Evolutionary conservation across 768 basidiomycete species (phyloP), one percentile per base, ranked within the genome.

Genomic region (Hericium alpestre): DNA sequence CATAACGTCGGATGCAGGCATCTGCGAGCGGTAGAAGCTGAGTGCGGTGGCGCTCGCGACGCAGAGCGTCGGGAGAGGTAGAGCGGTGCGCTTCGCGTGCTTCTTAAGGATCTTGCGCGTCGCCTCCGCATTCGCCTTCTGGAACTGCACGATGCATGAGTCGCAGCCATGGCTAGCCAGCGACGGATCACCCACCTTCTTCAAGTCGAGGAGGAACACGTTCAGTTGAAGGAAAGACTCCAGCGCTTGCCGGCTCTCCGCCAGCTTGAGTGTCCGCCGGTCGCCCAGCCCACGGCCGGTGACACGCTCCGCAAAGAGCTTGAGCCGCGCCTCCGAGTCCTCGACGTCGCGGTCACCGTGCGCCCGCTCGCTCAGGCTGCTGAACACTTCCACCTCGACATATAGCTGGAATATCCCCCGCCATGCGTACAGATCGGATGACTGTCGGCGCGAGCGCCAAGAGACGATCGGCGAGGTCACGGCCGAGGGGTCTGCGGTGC

Each of bases 31-130:
- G 16, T 22, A 51, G 16, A 16, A 27, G 10, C 23, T 27, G 15
- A 18, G 46, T 10, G 47, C 38, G 9, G 20, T 10, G 13, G 37
- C 37, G 3, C 63, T 61, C 0, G 64, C 27, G 22, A 66, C 50
- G n/a, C 60, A 59, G 1, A 56, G 55, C 18, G 62, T 62, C 63
- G 84, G 77, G 61, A 87, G 75, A 1, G 89, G 86, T 9, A 97
- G 73, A 0, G 88, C 83, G 0, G 93, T 95, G 3, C 90, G 83
- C 67, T 95, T 95, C 27, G 89, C 79, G 66, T 94, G 93, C 66
- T 96, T 96, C 76, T 95, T 95, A 53, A 95, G 79, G 58, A 93
- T 93, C 72, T 96, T 96, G 38, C 92, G 82, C 2, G 86, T 88
- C 1, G 93, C 93, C 69, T 95, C 92, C 7, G 85, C 77, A 65